These are phyloP conservation scores for Ogataea siamensis DNA, from an alignment of 805 yeast species.

Conservation along the genomic window DNA sequence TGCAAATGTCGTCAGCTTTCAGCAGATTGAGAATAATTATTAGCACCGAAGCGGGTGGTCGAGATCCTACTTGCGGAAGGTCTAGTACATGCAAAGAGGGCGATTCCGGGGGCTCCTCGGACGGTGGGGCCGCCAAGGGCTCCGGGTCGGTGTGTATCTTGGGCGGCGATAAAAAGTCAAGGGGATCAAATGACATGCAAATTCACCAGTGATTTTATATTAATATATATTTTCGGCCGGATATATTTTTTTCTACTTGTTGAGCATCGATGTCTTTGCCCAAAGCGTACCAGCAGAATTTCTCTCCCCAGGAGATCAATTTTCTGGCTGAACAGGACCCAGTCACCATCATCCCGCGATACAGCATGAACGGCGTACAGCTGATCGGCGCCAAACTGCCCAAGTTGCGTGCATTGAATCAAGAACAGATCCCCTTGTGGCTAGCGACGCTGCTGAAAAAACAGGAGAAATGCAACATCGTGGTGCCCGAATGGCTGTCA, in stretches of 20 bases:
- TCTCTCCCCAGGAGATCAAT: slow-evolving; percentile 75
- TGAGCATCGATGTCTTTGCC: slow-evolving; percentile 61
- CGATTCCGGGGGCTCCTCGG: slow-evolving; percentile 21
- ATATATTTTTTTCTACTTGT: neutral
- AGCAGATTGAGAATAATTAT: slow-evolving; percentile 46
- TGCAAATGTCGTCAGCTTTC: slow-evolving; percentile 47
- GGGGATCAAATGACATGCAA: slow-evolving; percentile 23
- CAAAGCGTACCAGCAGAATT: slow-evolving; percentile 46
- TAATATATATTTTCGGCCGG: slow-evolving; percentile 4
- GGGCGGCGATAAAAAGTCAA: slow-evolving; percentile 20
- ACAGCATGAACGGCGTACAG: slow-evolving; percentile 60
- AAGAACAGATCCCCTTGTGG: slow-evolving; percentile 81
- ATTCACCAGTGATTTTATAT: neutral
- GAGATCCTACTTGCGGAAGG: slow-evolving; percentile 47
- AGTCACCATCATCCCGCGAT: slow-evolving; percentile 76
- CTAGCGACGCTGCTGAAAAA: slow-evolving; percentile 77
- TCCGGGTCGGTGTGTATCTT: slow-evolving; percentile 16
- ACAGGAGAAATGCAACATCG: slow-evolving; percentile 81
- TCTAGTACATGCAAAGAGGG: slow-evolving; percentile 49
- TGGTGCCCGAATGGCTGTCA: slow-evolving; percentile 83
- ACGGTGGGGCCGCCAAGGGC: slow-evolving; percentile 2
- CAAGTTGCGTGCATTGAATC: slow-evolving; percentile 60
- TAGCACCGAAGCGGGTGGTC: slow-evolving; percentile 49
- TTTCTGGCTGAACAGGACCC: slow-evolving; percentile 81
- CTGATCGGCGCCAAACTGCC: slow-evolving; percentile 64